These are phyloP conservation scores for Botrytis sinoallii DNA, from an alignment of 2,329 filamentous ascomycete species.

Conservation along the genomic window DNA sequence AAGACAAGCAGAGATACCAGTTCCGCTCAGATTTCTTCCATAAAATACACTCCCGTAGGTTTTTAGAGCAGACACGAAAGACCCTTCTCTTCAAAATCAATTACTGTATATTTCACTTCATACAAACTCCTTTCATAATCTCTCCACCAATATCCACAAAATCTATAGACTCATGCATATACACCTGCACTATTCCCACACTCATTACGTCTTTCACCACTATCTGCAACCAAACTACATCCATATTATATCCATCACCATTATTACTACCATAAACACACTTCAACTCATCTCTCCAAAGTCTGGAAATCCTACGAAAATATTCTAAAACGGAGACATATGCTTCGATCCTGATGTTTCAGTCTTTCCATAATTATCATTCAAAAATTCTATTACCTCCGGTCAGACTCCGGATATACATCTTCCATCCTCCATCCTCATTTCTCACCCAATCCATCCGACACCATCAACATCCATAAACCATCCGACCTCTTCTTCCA, in stretches of 20 bases:
- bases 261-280: background rate
- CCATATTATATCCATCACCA: background rate
- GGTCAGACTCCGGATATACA: too few relatives aligned
- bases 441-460: background rate
- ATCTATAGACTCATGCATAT: background rate
- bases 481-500: too few relatives aligned
- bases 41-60: background rate
- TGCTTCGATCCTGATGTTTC: background rate
- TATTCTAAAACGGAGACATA: background rate
- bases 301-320: background rate
- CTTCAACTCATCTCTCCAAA: background rate
- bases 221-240: background rate
- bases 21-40: too few relatives aligned
- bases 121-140: background rate
- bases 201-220: background rate
- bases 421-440: too few relatives aligned
- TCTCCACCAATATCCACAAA: background rate
- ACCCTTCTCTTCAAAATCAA: background rate
- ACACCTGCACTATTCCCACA: background rate
- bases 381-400: too few relatives aligned
- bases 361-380: background rate
- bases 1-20: background rate
- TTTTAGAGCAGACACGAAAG: background rate
- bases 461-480: background rate
- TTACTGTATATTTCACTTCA: accelerated